Percentiles rank a stretch among this genome's conserved stretches.
phyloP scores from a whole-genome alignment of 2,329 filamentous ascomycete species.

The Shiraia sp. region DNA sequence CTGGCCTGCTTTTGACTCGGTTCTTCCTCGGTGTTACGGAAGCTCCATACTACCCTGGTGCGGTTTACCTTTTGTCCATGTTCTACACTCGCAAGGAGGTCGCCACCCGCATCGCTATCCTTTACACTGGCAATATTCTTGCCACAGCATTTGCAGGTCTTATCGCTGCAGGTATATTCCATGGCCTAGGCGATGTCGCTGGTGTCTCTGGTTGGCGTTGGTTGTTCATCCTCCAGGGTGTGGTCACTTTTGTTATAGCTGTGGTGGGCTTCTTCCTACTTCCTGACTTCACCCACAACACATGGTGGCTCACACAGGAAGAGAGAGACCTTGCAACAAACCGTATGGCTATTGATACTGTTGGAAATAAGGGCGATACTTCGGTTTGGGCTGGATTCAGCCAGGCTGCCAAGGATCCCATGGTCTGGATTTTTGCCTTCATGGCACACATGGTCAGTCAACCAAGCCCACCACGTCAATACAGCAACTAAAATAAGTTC shows the following conservation, averaged over 20 bases:
- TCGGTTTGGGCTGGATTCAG: conserved; percentile 55
- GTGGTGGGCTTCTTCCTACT: conserved; percentile 47
- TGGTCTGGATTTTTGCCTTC: conserved; percentile 47
- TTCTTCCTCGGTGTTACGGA: conserved; percentile 51
- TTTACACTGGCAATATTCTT: conserved; percentile 48
- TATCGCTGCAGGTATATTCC: conserved; percentile 44
- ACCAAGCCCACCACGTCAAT: too few species aligned
- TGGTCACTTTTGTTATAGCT: conserved; percentile 38
- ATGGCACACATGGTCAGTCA: conserved; percentile 31
- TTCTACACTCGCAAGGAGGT: conserved; percentile 47
- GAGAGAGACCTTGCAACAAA: conserved; percentile 47
- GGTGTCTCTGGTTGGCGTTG: conserved; percentile 32
- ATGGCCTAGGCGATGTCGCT: conserved; percentile 24
- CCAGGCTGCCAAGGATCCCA: conserved; percentile 55
- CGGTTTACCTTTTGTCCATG: conserved; percentile 40
- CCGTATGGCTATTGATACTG: conserved; percentile 52
- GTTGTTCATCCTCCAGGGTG: conserved; percentile 37
- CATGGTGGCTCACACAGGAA: conserved; percentile 50
- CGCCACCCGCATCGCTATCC: conserved; percentile 56
- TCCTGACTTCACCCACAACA: conserved; percentile 44
- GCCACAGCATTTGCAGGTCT: conserved; percentile 50
- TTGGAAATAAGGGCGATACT: conserved; percentile 51
- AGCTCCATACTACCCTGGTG: conserved; percentile 45
- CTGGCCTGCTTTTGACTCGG: conserved; percentile 48
- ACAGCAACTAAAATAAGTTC: background rate